Percentiles rank a stretch among this genome's conserved stretches.
Evolutionary conservation across 768 basidiomycete genomes (phyloP).

Genomic region (Lactarius hatsudake): DNA sequence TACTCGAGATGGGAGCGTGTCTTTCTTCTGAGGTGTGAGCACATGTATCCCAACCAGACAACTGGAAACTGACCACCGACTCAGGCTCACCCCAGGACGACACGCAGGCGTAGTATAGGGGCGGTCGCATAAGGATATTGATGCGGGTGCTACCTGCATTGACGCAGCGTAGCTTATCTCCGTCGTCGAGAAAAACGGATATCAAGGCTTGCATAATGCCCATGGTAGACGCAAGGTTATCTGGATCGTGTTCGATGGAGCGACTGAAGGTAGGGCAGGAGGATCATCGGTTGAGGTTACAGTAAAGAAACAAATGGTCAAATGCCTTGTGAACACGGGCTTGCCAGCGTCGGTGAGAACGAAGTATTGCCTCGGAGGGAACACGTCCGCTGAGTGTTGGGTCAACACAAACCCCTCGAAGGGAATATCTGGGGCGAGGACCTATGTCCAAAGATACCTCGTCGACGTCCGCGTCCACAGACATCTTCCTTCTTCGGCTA

Average conservation of each 20-base stretch:
- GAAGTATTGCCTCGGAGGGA: constrained; percentile 76
- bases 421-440: neutral
- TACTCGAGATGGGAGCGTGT: constrained; percentile 92
- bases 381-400: constrained; percentile 28
- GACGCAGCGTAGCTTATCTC: constrained; percentile 82
- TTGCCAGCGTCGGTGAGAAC: constrained; percentile 95
- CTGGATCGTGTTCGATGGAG: constrained; percentile 53
- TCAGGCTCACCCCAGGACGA: constrained; percentile 97
- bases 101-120: constrained; percentile 88
- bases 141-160: constrained; percentile 81
- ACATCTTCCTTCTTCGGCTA: constrained; percentile 23
- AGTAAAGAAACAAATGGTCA: constrained; percentile 2
- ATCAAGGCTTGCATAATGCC: constrained; percentile 95
- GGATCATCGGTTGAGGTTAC: constrained; percentile 3
- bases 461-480: constrained; percentile 23
- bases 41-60: constrained; percentile 19
- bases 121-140: constrained; percentile 80
- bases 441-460: constrained; percentile 25
- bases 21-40: constrained; percentile 63
- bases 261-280: constrained; percentile 37
- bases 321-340: constrained; percentile 89
- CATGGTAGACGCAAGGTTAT: constrained; percentile 72
- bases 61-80: constrained; percentile 67
- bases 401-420: constrained; percentile 4
- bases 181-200: constrained; percentile 91